Conservation (phyloP, 139 green algal genomes). For the Chlamydomonas eustigma region DNA sequence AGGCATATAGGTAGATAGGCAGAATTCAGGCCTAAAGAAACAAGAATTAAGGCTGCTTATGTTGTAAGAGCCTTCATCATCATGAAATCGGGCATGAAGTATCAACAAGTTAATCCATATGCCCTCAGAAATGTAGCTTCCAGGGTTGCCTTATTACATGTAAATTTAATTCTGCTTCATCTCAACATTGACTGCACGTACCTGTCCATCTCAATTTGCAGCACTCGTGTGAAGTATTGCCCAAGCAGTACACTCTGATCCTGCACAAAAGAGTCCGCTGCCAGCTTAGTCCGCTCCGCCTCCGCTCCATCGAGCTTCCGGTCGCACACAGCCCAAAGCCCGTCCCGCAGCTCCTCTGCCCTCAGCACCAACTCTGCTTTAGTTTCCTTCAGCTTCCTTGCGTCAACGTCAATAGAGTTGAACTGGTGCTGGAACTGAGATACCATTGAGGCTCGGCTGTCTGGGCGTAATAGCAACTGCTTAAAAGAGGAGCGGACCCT, state of each 20-base stretch:
- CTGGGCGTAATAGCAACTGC: slow-evolving; percentile 30
- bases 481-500: slow-evolving; percentile 15
- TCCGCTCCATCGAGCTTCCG: slow-evolving; percentile 51
- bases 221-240: slow-evolving; percentile 32
- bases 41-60: too few species aligned
- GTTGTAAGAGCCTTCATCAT: too few species aligned
- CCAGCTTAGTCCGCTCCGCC: slow-evolving; percentile 38
- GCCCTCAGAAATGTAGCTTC: too few species aligned
- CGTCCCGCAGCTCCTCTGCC: slow-evolving; percentile 67
- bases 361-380: slow-evolving; percentile 67
- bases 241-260: slow-evolving; percentile 33
- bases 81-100: too few species aligned
- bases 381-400: slow-evolving; percentile 21
- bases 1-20: too few species aligned
- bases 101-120: too few species aligned
- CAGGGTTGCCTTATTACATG: too few species aligned
- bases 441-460: slow-evolving; percentile 41
- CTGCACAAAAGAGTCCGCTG: slow-evolving; percentile 37
- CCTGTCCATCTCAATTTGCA: slow-evolving; percentile 26
- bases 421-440: slow-evolving; percentile 50
- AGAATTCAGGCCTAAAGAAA: too few species aligned
- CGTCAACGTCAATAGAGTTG: slow-evolving; percentile 67
- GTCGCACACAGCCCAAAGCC: slow-evolving; percentile 71
- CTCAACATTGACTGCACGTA: too few species aligned
- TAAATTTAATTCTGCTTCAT: too few species aligned